Conservation (phyloP, 129 eudicot species). For the Tagetes patula region DNA sequence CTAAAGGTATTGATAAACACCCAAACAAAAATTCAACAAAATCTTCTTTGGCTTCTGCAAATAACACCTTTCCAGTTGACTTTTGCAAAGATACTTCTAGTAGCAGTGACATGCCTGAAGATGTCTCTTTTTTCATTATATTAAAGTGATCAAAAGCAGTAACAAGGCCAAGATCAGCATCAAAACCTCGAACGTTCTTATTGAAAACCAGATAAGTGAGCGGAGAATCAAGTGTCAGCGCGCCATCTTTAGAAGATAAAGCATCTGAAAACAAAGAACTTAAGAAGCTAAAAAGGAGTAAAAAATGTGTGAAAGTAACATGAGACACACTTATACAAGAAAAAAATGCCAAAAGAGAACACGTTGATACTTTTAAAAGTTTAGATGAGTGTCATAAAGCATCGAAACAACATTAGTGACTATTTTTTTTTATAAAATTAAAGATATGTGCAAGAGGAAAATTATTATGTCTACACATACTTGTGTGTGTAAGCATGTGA, state of each 20-base stretch:
- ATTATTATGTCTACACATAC: too few species aligned
- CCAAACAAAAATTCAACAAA: slow-evolving; percentile 40
- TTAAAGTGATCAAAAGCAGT: too few species aligned
- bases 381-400: too few species aligned
- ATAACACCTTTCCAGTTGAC: slow-evolving; percentile 31
- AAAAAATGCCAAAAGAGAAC: too few species aligned
- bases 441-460: too few species aligned
- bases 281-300: too few species aligned
- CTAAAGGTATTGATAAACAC: slow-evolving; percentile 30
- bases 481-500: too few species aligned
- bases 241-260: slow-evolving; percentile 6
- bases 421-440: too few species aligned
- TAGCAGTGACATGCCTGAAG: not conserved
- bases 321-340: too few species aligned
- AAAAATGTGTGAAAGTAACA: too few species aligned
- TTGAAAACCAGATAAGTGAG: slow-evolving; percentile 1
- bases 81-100: slow-evolving; percentile 28
- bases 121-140: not conserved
- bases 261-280: not conserved
- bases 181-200: not conserved
- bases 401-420: too few species aligned
- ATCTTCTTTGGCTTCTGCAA: slow-evolving; percentile 37
- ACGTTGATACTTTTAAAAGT: too few species aligned
- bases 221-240: not conserved
- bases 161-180: not conserved